Conservation (phyloP, 2,329 filamentous ascomycete species). For the Penicillium sp. region DNA sequence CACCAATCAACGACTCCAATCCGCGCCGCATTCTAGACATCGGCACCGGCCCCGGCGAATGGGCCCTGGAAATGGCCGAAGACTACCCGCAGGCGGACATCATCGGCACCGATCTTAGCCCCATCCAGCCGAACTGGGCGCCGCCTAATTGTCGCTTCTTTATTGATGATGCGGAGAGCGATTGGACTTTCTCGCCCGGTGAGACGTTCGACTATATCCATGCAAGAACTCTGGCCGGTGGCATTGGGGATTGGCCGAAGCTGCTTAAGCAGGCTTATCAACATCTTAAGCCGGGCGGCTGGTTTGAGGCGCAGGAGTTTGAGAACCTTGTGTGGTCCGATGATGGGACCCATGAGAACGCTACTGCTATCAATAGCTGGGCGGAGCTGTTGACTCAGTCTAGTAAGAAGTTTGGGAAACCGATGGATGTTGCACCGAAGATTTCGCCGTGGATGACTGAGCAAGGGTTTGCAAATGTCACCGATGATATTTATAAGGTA, state of each 20-base stretch:
- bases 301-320: constrained; percentile 40
- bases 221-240: constrained; percentile 37
- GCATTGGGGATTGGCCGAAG: constrained; percentile 37
- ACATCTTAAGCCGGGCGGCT: constrained; percentile 38
- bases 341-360: constrained; percentile 32
- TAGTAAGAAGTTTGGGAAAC: constrained; percentile 37
- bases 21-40: constrained; percentile 34
- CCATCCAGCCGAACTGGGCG: constrained; percentile 42
- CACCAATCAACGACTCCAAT: constrained; percentile 31
- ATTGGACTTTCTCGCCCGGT: constrained; percentile 42
- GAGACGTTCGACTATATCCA: constrained; percentile 44
- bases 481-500: constrained; percentile 40
- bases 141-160: constrained; percentile 54
- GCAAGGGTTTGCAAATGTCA: constrained; percentile 35
- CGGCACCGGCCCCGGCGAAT: constrained; percentile 36
- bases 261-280: constrained; percentile 33
- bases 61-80: constrained; percentile 48
- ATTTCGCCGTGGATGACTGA: constrained; percentile 31
- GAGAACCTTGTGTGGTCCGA: constrained; percentile 32
- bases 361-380: constrained; percentile 31
- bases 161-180: constrained; percentile 46
- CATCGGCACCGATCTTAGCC: constrained; percentile 38
- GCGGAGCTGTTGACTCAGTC: constrained; percentile 31
- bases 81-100: constrained; percentile 37
- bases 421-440: constrained; percentile 35